These are phyloP conservation scores for Paramecium sexaurelia DNA, from an alignment of 73 alveolate species.

Conservation along the genomic window DNA sequence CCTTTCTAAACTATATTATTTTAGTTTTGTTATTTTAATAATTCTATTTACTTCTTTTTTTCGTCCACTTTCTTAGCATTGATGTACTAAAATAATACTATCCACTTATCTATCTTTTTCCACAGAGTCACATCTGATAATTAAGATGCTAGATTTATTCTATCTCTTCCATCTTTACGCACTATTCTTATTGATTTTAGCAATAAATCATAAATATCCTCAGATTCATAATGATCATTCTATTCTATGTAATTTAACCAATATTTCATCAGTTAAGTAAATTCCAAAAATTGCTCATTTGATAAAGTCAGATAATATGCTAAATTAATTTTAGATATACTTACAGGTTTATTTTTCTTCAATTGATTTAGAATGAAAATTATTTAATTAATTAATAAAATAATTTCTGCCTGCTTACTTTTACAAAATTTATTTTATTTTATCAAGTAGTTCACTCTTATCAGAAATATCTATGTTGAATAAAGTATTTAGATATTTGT, in stretches of 20 bases:
- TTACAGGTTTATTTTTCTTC: slow-evolving; percentile 3
- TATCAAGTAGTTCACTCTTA: not conserved
- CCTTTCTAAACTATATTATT: slow-evolving; percentile 57
- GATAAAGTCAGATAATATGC: slow-evolving; percentile 12
- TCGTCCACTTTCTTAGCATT: slow-evolving; percentile 59
- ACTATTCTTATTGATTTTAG: slow-evolving; percentile 19
- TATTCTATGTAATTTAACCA: slow-evolving; percentile 39
- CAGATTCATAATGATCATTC: slow-evolving; percentile 23
- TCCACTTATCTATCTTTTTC: slow-evolving; percentile 54
- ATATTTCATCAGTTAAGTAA: not conserved
- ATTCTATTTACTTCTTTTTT: slow-evolving; percentile 1
- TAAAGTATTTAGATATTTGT: not conserved
- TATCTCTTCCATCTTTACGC: not conserved
- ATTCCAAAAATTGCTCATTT: not conserved
- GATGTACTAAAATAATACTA: slow-evolving; percentile 13
- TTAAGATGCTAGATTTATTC: slow-evolving; percentile 12
- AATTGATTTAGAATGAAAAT: not conserved
- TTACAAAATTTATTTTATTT: not conserved
- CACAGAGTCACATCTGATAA: not conserved
- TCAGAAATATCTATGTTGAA: not conserved
- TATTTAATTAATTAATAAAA: not conserved
- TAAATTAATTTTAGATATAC: not conserved
- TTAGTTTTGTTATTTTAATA: not conserved
- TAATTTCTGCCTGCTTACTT: slow-evolving; percentile 46
- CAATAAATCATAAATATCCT: slow-evolving; percentile 35